A percentile compares a stretch with the other conserved stretches of the same genome.
Conservation (phyloP, 2,329 filamentous ascomycete genomes). For the Chrysoporthe austroafricana region DNA sequence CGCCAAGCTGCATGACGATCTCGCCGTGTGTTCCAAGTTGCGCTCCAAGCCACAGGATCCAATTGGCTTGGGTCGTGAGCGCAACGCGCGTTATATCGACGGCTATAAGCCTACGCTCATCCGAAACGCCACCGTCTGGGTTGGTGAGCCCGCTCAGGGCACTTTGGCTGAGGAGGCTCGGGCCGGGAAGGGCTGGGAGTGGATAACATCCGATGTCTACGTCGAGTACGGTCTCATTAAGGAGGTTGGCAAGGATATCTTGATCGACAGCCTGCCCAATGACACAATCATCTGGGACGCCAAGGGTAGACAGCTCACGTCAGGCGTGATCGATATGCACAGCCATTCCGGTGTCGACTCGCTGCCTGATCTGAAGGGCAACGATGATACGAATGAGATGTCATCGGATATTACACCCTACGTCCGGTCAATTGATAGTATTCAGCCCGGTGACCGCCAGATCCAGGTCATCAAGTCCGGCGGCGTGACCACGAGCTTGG, state of each 20-base stretch:
- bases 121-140: slow-evolving; percentile 69
- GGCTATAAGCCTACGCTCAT: slow-evolving; percentile 65
- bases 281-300: slow-evolving; percentile 60
- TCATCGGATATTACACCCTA: slow-evolving; percentile 68
- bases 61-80: slow-evolving; percentile 57
- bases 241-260: slow-evolving; percentile 52
- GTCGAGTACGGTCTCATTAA: slow-evolving; percentile 65
- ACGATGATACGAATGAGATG: slow-evolving; percentile 66
- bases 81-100: slow-evolving; percentile 64
- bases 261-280: slow-evolving; percentile 45
- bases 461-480: slow-evolving; percentile 73
- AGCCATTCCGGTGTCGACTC: slow-evolving; percentile 65
- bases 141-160: slow-evolving; percentile 61
- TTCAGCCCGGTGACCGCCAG: slow-evolving; percentile 67
- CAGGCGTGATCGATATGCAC: slow-evolving; percentile 74
- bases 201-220: slow-evolving; percentile 64
- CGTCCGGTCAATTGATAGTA: slow-evolving; percentile 67
- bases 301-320: slow-evolving; percentile 63
- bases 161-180: slow-evolving; percentile 57
- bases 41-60: slow-evolving; percentile 59
- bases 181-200: slow-evolving; percentile 62
- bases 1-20: slow-evolving; percentile 56
- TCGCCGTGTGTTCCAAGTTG: slow-evolving; percentile 60
- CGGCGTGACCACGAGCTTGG: slow-evolving; percentile 70
- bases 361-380: slow-evolving; percentile 58